Conservation (phyloP, 2,329 filamentous ascomycete genomes). For the Penicillium capsulatum region DNA sequence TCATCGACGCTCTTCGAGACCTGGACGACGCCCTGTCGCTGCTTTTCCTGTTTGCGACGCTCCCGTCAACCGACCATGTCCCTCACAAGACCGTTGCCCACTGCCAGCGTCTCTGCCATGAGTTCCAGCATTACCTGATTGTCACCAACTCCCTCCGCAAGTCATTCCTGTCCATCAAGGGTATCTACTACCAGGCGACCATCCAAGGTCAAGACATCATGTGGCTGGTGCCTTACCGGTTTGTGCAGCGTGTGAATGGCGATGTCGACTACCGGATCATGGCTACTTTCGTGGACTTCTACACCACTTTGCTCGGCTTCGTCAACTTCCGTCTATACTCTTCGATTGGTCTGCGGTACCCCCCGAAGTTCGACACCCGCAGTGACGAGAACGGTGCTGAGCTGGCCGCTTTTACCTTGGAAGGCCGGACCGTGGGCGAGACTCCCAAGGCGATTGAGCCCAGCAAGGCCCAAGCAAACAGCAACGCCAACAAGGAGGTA, state of each 20-base stretch:
- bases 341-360: conserved; percentile 84
- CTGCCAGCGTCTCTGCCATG: conserved; percentile 86
- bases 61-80: conserved; percentile 83
- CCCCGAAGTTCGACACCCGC: conserved; percentile 82
- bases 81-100: conserved; percentile 93
- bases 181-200: conserved; percentile 97
- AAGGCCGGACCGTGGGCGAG: conserved; percentile 61
- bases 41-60: conserved; percentile 94
- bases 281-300: conserved; percentile 98
- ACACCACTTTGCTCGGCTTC: conserved; percentile 92
- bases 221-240: conserved; percentile 96
- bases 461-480: conserved; percentile 51
- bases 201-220: conserved; percentile 96
- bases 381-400: conserved; percentile 89
- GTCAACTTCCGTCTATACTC: conserved; percentile 96
- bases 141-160: conserved; percentile 85
- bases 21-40: conserved; percentile 95
- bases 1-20: conserved; percentile 87
- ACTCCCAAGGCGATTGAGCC: conserved; percentile 51
- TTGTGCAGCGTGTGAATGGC: conserved; percentile 88
- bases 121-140: conserved; percentile 98
- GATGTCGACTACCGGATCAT: conserved; percentile 99
- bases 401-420: conserved; percentile 83
- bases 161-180: conserved; percentile 97
- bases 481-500: conserved; percentile 52